Evolutionary conservation across 441 rosid species (phyloP).

Genomic region (Euphorbia corollata): DNA sequence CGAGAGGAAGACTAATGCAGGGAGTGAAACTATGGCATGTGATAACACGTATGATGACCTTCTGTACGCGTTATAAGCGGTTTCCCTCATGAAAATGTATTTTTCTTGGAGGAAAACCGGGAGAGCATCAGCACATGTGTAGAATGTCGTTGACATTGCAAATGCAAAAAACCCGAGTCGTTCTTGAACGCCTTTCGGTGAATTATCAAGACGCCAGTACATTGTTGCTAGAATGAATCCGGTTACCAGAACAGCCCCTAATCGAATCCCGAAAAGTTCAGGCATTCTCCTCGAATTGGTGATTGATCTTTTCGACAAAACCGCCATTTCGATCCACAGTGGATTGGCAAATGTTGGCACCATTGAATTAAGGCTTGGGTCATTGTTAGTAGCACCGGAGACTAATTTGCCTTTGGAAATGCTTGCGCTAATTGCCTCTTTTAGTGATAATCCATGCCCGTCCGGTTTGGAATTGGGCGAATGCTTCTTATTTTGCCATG

Average conservation of each 20-base stretch:
- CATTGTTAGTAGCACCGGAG: constrained; percentile 44
- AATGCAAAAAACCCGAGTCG: constrained; percentile 73
- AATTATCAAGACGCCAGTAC: constrained; percentile 60
- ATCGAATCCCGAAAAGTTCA: constrained; percentile 53
- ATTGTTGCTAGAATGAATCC: constrained; percentile 73
- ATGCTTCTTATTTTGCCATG: constrained; percentile 50
- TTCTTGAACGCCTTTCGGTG: constrained; percentile 72
- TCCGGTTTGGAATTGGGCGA: constrained; percentile 23
- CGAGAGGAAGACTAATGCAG: constrained; percentile 47
- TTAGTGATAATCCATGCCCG: constrained; percentile 43
- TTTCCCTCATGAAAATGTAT: constrained; percentile 82
- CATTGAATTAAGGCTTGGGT: constrained; percentile 28
- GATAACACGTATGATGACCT: constrained; percentile 73
- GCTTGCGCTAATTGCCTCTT: constrained; percentile 80
- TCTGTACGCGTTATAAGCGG: constrained; percentile 67
- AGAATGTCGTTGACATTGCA: constrained; percentile 81
- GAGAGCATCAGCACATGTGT: constrained; percentile 67
- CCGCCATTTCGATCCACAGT: constrained; percentile 58
- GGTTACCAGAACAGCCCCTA: constrained; percentile 56
- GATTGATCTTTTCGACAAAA: constrained; percentile 47
- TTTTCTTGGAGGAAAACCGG: constrained; percentile 75
- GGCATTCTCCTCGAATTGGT: constrained; percentile 55
- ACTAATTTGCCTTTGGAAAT: constrained; percentile 76
- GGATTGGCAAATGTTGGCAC: constrained; percentile 71
- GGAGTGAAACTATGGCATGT: constrained; percentile 43